Evolutionary conservation across 1,284 basidiomycete genomes (phyloP).

Genomic region (Ceratobasidium sp.): DNA sequence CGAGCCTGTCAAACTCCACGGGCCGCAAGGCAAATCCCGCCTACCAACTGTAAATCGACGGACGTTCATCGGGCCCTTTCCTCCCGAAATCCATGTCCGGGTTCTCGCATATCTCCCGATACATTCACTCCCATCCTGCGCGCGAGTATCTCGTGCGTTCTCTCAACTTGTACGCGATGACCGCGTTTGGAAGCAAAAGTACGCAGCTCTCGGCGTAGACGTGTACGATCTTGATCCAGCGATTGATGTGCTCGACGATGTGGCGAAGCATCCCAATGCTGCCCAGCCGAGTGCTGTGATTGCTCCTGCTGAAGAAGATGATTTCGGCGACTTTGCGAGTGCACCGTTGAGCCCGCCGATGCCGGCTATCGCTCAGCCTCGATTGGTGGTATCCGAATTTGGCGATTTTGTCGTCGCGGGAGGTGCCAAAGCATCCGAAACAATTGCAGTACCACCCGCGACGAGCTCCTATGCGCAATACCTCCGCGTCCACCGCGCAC

Average conservation of each 20-base stretch:
- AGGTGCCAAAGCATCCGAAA: slow-evolving; percentile 48
- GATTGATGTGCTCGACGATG: slow-evolving; percentile 70
- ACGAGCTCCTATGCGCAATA: slow-evolving; percentile 64
- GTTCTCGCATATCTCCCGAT: slow-evolving; percentile 78
- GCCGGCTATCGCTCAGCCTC: slow-evolving; percentile 42
- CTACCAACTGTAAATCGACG: slow-evolving; percentile 53
- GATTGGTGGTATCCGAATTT: slow-evolving; percentile 45
- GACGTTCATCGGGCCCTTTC: slow-evolving; percentile 76
- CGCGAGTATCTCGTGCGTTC: slow-evolving; percentile 72
- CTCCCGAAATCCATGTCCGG: slow-evolving; percentile 77
- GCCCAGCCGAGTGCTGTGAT: slow-evolving; percentile 58
- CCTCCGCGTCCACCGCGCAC: slow-evolving; percentile 70
- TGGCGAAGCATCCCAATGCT: slow-evolving; percentile 47
- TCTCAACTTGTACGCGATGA: slow-evolving; percentile 75
- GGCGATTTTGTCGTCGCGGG: slow-evolving; percentile 49
- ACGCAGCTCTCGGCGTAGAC: slow-evolving; percentile 69
- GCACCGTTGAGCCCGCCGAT: slow-evolving; percentile 63
- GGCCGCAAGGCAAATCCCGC: slow-evolving; percentile 50
- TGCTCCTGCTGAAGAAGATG: slow-evolving; percentile 73
- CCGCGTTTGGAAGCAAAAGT: slow-evolving; percentile 76
- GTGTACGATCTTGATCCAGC: slow-evolving; percentile 59
- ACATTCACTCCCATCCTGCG: slow-evolving; percentile 80
- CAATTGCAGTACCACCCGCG: slow-evolving; percentile 52
- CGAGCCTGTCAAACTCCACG: slow-evolving; percentile 78
- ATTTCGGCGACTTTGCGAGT: slow-evolving; percentile 85